Evolutionary conservation across 352 stramenopile species (phyloP).

Genomic region (Globisporangium takayamanum): DNA sequence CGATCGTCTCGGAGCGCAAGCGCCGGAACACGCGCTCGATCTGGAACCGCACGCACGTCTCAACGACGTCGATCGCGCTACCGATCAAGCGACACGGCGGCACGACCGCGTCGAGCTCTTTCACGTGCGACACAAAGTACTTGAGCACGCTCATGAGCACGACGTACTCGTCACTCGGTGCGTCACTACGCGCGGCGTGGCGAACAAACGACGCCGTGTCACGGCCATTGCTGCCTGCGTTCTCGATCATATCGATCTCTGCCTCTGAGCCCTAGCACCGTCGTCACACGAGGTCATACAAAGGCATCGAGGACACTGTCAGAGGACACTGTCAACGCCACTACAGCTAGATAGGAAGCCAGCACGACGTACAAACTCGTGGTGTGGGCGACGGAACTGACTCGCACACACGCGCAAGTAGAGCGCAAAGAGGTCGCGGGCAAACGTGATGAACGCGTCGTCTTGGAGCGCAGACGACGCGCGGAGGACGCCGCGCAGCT

Average conservation of each 20-base stretch:
- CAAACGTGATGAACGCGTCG: constrained; percentile 64
- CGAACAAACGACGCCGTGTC: constrained; percentile 21
- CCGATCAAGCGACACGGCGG: constrained; percentile 44
- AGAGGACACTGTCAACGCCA: background rate
- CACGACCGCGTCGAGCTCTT: constrained; percentile 44
- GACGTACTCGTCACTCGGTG: constrained; percentile 62
- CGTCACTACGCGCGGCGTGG: constrained; percentile 10
- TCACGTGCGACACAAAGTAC: constrained; percentile 59
- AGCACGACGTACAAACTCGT: constrained; percentile 44
- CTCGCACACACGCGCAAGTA: constrained; percentile 44
- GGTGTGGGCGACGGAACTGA: constrained; percentile 49
- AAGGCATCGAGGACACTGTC: background rate
- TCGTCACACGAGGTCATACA: background rate
- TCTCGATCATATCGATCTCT: constrained; percentile 31
- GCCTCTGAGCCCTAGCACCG: constrained; percentile 36
- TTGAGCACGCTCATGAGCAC: constrained; percentile 82
- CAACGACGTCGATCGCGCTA: constrained; percentile 44
- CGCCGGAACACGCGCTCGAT: constrained; percentile 68
- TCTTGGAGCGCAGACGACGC: constrained; percentile 45
- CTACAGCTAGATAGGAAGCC: background rate
- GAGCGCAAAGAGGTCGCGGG: constrained; percentile 53
- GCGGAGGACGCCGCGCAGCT: constrained; percentile 24
- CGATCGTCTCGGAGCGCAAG: constrained; percentile 49
- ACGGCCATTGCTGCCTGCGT: constrained; percentile 5
- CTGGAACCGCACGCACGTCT: constrained; percentile 69